These are phyloP conservation scores for Penicillium sp. DNA, from an alignment of 2,329 filamentous ascomycete genomes.

Conservation along the genomic window DNA sequence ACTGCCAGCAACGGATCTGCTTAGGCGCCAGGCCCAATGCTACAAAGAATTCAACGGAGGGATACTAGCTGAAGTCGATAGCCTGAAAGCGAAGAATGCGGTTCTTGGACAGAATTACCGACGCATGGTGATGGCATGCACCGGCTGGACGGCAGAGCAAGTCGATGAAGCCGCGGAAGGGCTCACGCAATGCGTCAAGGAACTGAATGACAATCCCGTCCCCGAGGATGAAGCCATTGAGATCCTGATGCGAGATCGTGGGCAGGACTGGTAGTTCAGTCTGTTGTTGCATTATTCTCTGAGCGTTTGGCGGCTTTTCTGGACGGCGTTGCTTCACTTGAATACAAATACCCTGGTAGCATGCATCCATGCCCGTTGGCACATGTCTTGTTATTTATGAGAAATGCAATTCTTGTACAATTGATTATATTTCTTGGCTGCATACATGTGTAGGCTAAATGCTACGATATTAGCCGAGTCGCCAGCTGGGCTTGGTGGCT, in stretches of 20 bases:
- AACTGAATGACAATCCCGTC: constrained; percentile 61
- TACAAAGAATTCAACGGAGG: constrained; percentile 67
- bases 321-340: constrained; percentile 21
- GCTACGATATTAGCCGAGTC: constrained; percentile 8
- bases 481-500: not conserved
- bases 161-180: constrained; percentile 79
- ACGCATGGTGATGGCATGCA: constrained; percentile 83
- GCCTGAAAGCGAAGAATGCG: constrained; percentile 72
- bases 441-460: constrained; percentile 15
- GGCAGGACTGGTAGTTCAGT: constrained; percentile 41
- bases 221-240: constrained; percentile 46
- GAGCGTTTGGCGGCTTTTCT: constrained; percentile 20
- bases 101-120: constrained; percentile 86
- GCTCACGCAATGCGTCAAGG: constrained; percentile 79
- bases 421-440: not conserved
- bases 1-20: constrained; percentile 58
- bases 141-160: constrained; percentile 70
- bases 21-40: constrained; percentile 67
- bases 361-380: constrained; percentile 16
- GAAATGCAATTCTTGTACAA: constrained; percentile 12
- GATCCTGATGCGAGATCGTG: constrained; percentile 45
- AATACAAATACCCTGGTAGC: constrained; percentile 24
- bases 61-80: constrained; percentile 65
- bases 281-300: constrained; percentile 10
- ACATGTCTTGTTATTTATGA: constrained; percentile 19